A percentile compares a stretch with the other conserved stretches of the same genome.
Conservation (phyloP, 257 asterid genomes). For the Ilex aquifolium region DNA sequence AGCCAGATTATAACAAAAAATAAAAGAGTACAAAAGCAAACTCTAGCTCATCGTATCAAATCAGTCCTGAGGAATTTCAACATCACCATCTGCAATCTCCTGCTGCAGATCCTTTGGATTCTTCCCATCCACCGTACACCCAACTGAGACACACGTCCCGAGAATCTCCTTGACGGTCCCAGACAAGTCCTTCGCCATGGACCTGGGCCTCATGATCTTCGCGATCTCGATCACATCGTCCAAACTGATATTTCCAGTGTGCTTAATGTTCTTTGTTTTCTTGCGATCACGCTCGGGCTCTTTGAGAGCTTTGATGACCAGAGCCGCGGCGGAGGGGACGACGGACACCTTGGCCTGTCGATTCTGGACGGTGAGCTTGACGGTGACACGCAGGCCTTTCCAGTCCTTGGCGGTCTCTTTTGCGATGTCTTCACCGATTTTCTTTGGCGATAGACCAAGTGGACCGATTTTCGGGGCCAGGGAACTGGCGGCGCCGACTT, state of each 20-base stretch:
- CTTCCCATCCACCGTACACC: slow-evolving; percentile 41
- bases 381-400: slow-evolving; percentile 76
- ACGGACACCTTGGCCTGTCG: slow-evolving; percentile 71
- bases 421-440: no score
- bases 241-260: no score
- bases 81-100: slow-evolving; percentile 60
- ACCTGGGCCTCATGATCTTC: neutral
- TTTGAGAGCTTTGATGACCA: slow-evolving; percentile 65
- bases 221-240: no score
- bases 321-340: slow-evolving; percentile 71
- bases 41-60: no score
- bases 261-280: no score
- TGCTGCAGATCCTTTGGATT: slow-evolving; percentile 45
- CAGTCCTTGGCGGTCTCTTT: slow-evolving; percentile 61
- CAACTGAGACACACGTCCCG: slow-evolving; percentile 68
- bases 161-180: slow-evolving; percentile 72
- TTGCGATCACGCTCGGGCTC: slow-evolving; percentile 67
- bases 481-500: slow-evolving; percentile 18
- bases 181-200: slow-evolving; percentile 58
- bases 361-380: slow-evolving; percentile 12
- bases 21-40: no score
- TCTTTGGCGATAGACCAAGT: no score
- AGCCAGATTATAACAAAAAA: no score
- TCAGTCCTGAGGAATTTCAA: slow-evolving; percentile 53
- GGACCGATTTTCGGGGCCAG: no score